Conservation (phyloP, 257 asterid genomes). For the Forsythia suspensa region DNA sequence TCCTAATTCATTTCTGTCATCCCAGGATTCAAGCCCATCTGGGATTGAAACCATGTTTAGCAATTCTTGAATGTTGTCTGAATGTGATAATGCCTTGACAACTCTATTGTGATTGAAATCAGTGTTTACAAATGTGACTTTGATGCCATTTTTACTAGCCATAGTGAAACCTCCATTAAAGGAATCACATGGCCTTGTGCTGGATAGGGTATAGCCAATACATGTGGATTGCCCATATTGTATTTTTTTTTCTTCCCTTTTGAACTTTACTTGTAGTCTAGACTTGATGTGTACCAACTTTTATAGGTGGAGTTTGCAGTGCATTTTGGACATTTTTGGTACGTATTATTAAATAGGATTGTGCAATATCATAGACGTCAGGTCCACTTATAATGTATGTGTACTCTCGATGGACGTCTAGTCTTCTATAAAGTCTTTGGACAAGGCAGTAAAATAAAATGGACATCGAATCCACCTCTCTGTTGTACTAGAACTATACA, state of each 20-base stretch:
- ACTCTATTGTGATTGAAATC: no score
- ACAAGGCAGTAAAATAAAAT: no score
- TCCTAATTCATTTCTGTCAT: constrained; percentile 35
- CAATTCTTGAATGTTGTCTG: constrained; percentile 9
- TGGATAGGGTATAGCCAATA: constrained; percentile 51
- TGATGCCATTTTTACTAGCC: constrained; percentile 37
- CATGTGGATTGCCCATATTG: constrained; percentile 45
- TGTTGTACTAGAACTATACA: no score
- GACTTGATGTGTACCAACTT: not conserved
- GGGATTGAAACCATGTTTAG: constrained; percentile 37
- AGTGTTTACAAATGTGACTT: constrained; percentile 28
- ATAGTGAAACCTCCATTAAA: constrained; percentile 39
- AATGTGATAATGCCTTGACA: constrained; percentile 19
- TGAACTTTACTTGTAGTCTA: not conserved
- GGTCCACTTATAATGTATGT: no score
- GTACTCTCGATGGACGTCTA: no score
- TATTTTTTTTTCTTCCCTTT: not conserved
- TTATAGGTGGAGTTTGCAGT: not conserved
- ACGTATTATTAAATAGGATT: no score
- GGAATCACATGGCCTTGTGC: constrained; percentile 71
- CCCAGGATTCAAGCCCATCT: constrained; percentile 43
- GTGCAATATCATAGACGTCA: no score
- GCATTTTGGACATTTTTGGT: no score
- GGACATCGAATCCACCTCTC: no score
- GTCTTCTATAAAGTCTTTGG: no score